Conservation (phyloP, 2,329 filamentous ascomycete genomes). For the Arthrobotrys musiformis region DNA sequence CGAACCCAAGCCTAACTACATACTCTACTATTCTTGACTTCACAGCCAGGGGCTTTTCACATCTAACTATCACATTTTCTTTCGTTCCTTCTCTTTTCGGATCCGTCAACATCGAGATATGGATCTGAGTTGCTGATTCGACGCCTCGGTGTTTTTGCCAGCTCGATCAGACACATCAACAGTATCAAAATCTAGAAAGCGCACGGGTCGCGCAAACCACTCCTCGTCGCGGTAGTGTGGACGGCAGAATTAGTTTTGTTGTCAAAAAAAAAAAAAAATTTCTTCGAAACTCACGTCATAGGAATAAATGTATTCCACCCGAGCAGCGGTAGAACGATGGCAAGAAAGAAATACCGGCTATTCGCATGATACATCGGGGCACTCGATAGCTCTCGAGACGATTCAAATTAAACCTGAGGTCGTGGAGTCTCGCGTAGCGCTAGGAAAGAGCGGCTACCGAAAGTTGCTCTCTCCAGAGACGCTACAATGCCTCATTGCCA, state of each 20-base stretch:
- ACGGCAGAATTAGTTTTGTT: background rate
- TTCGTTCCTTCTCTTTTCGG: background rate
- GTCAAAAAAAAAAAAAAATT: no score
- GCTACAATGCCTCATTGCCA: conserved; percentile 44
- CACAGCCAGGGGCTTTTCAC: conserved; percentile 9
- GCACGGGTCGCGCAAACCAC: background rate
- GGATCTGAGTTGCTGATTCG: conserved; percentile 1
- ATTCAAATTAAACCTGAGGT: conserved; percentile 43
- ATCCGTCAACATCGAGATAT: background rate
- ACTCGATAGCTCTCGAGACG: conserved; percentile 44
- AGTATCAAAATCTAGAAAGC: background rate
- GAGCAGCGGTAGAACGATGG: conserved; percentile 49
- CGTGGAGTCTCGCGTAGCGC: conserved; percentile 10
- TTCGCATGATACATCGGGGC: conserved; percentile 30
- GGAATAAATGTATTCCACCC: conserved; percentile 50
- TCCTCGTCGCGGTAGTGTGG: background rate
- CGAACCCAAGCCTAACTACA: conserved; percentile 11
- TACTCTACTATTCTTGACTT: conserved; percentile 12
- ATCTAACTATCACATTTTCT: background rate
- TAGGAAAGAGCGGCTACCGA: background rate
- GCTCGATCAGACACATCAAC: background rate
- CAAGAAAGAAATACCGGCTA: conserved; percentile 50
- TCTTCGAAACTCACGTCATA: background rate
- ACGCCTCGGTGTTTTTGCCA: background rate
- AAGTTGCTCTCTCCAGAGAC: conserved; percentile 28